A percentile compares a stretch with the other conserved stretches of the same genome.
phyloP scores from a whole-genome alignment of 768 basidiomycete species.

The Suillus plorans region DNA sequence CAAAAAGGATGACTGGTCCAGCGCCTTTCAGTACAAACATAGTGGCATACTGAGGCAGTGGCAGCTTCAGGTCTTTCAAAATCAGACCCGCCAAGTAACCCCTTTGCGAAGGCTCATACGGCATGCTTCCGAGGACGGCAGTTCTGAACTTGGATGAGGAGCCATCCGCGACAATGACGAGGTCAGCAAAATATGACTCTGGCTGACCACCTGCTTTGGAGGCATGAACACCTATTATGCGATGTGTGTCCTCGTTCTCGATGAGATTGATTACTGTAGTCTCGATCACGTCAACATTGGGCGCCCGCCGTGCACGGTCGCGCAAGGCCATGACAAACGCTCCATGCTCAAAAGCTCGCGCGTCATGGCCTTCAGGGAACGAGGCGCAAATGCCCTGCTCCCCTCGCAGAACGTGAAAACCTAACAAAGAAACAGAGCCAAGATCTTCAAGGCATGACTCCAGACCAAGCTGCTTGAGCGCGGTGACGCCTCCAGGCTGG shows the following conservation, averaged over 20 bases:
- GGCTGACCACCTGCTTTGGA: slow-evolving; percentile 41
- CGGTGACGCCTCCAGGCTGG: slow-evolving; percentile 82
- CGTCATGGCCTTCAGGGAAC: slow-evolving; percentile 66
- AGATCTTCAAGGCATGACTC: slow-evolving; percentile 71
- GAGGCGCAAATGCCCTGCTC: slow-evolving; percentile 78
- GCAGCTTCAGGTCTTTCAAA: slow-evolving; percentile 67
- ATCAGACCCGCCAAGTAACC: slow-evolving; percentile 82
- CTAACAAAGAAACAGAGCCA: slow-evolving; percentile 72
- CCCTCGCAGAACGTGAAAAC: slow-evolving; percentile 68
- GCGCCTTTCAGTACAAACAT: slow-evolving; percentile 69
- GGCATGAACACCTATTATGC: slow-evolving; percentile 25
- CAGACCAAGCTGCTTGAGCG: slow-evolving; percentile 71
- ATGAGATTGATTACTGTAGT: slow-evolving; percentile 73
- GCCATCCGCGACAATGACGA: slow-evolving; percentile 86
- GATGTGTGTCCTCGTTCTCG: slow-evolving; percentile 40
- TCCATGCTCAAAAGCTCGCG: slow-evolving; percentile 87
- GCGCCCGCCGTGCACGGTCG: slow-evolving; percentile 49
- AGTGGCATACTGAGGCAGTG: slow-evolving; percentile 70
- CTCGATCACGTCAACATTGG: slow-evolving; percentile 75
- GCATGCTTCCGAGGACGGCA: slow-evolving; percentile 48
- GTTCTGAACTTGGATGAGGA: slow-evolving; percentile 86
- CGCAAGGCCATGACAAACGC: slow-evolving; percentile 75
- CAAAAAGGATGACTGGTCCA: slow-evolving; percentile 86
- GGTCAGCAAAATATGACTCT: slow-evolving; percentile 58
- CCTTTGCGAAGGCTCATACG: slow-evolving; percentile 48